A percentile compares a stretch with the other conserved stretches of the same genome.
Evolutionary conservation across 179 eudicot genomes (phyloP).

Genomic region (Beta lomatogona): DNA sequence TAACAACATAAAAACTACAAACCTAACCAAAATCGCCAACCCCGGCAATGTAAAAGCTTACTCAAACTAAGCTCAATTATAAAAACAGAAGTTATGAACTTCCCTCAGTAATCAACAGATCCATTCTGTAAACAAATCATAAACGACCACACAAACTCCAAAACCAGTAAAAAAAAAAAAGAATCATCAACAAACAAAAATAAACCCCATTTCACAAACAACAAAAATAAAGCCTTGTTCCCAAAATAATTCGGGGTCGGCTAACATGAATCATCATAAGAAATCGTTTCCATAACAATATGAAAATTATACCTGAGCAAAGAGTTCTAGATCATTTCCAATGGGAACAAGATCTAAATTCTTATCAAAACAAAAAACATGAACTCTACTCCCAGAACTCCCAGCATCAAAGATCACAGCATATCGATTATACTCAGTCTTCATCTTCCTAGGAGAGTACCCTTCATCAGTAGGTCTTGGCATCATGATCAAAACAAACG

Average conservation of each 20-base stretch:
- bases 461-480: constrained; percentile 42
- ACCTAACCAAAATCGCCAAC: background rate
- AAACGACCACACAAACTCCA: background rate
- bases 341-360: constrained; percentile 81
- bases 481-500: constrained; percentile 60
- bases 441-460: constrained; percentile 31
- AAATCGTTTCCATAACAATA: background rate
- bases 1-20: background rate
- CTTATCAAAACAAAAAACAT: constrained; percentile 77
- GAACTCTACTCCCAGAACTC: constrained; percentile 89
- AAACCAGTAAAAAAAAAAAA: background rate
- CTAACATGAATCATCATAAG: background rate
- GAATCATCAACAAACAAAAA: background rate
- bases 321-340: constrained; percentile 84
- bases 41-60: background rate
- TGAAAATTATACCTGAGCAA: constrained; percentile 57
- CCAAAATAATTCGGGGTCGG: background rate
- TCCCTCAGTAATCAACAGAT: background rate
- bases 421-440: constrained; percentile 30
- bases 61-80: constrained; percentile 5
- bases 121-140: background rate
- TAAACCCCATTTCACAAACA: background rate
- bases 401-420: constrained; percentile 96
- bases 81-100: background rate
- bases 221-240: background rate